phyloP scores from a whole-genome alignment of 805 yeast species.

The Hanseniaspora jakobsenii region DNA sequence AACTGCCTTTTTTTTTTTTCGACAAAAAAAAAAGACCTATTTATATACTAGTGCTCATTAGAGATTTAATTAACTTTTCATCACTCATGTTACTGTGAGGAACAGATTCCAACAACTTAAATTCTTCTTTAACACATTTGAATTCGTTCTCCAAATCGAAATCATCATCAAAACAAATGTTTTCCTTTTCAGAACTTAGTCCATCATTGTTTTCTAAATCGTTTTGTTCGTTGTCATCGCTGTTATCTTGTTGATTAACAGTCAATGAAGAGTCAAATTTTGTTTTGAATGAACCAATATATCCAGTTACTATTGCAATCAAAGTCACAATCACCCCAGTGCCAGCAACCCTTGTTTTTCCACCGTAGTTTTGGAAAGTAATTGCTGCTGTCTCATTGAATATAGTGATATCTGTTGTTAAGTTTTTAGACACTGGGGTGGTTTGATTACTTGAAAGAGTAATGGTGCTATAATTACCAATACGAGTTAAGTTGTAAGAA shows the following conservation, averaged over 20 bases:
- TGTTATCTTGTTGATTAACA: no score
- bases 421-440: no score
- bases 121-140: conserved; percentile 1
- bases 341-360: background rate
- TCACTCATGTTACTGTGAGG: background rate
- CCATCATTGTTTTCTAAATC: background rate
- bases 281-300: background rate
- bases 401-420: no score
- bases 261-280: no score
- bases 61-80: background rate
- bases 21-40: conserved; percentile 4
- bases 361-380: background rate
- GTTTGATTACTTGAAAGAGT: background rate
- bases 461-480: background rate
- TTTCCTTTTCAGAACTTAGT: background rate
- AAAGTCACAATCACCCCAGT: background rate
- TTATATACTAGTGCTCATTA: background rate
- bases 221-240: background rate
- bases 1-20: no score
- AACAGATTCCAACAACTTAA: background rate
- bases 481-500: background rate
- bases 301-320: background rate
- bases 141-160: background rate
- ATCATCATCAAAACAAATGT: background rate
- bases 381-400: no score